Evolutionary conservation across 2,329 filamentous ascomycete species (phyloP), one percentile per base, ranked within the genome.

Genomic region (Venturia carpophila): DNA sequence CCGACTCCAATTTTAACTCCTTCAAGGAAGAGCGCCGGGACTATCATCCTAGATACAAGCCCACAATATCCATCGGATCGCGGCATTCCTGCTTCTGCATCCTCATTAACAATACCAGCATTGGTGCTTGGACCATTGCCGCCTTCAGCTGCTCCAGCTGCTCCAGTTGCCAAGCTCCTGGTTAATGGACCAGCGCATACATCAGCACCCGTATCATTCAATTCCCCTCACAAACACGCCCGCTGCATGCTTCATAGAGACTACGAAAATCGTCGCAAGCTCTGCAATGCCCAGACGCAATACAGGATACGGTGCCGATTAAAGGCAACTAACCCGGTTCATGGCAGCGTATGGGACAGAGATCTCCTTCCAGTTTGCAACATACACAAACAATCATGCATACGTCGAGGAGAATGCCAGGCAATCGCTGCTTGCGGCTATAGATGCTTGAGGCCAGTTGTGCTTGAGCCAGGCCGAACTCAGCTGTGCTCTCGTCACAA

Each of bases 281-380:
- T 37, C 30, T 56, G 52, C 27, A 56, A 56, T 37, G 52, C 52
- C 21, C 52, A 56, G 27, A 56, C 52, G 27, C 27, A 56, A 17
- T 3, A 27, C 7, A 56, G n/a, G 52, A 56, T 3, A 7, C 52
- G 52, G 9, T 56, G 52, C 52, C 13, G 15, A 10, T 17, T 34
- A 4, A 56, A 37, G 3, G 52, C 30, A 1, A n/a, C 7, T n/a
- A 27, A 11, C 3, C 27, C 52, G 6, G 5, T 37, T 5, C 27
- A n/a, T 37, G 27, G 15, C 52, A 37, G 17, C 15, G 17, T 56
- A 7, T 56, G 27, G 52, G 19, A 56, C 15, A 19, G 9, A 37
- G 27, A 24, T 13, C 30, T 34, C 10, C 24, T 56, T 10, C 52
- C 52, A 1, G 52, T 56, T 37, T 56, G 52, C 27, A 1, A 1